Conservation (phyloP, 2,329 filamentous ascomycete genomes). For the Pestalotiopsis sp. region DNA sequence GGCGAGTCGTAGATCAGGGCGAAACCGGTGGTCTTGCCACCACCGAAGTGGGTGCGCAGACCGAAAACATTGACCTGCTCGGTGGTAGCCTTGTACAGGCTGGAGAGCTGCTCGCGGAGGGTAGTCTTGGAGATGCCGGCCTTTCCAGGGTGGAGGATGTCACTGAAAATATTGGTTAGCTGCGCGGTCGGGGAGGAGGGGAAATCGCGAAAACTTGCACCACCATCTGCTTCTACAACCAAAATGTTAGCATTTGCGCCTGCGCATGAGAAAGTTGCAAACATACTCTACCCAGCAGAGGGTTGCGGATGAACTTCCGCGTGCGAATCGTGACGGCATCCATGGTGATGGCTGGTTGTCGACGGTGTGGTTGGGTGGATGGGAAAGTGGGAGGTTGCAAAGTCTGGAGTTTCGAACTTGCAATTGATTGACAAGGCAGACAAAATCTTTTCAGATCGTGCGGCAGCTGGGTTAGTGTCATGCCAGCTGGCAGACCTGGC, state of each 20-base stretch:
- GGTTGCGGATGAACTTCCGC: constrained; percentile 99
- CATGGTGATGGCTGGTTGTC: neutral
- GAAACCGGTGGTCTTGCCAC: constrained; percentile 99
- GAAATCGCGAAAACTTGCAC: constrained; percentile 69
- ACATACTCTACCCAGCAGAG: constrained; percentile 77
- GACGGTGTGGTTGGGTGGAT: neutral
- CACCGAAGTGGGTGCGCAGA: constrained; percentile 98
- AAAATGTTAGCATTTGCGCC: neutral
- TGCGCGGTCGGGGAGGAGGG: neutral
- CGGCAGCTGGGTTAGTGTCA: neutral
- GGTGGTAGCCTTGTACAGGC: constrained; percentile 98
- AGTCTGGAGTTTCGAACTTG: neutral
- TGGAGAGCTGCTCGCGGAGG: constrained; percentile 90
- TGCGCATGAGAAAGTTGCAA: neutral
- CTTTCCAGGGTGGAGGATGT: constrained; percentile 98
- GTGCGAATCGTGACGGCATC: constrained; percentile 46
- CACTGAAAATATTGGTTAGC: constrained; percentile 57
- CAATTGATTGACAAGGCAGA: neutral
- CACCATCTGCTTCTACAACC: constrained; percentile 88
- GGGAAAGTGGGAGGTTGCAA: neutral
- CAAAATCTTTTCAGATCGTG: neutral
- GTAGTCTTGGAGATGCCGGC: constrained; percentile 99
- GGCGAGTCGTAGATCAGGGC: constrained; percentile 97
- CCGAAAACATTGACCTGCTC: constrained; percentile 98
- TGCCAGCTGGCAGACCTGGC: neutral